phyloP scores from a whole-genome alignment of 108 stramenopile genomes.

The Cylindrotheca fusiformis region DNA sequence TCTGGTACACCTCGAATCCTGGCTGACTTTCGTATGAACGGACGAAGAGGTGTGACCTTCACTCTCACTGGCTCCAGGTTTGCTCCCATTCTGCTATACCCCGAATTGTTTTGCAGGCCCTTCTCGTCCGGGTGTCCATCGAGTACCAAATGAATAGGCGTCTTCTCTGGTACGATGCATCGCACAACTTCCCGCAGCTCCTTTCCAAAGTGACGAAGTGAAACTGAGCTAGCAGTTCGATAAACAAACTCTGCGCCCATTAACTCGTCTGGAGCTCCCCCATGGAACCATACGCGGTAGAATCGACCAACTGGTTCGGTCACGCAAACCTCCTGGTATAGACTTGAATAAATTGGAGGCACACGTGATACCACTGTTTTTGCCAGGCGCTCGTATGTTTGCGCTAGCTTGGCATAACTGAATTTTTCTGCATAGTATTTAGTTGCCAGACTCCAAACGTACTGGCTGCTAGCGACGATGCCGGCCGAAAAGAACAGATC shows the following conservation, averaged over 20 bases:
- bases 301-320: constrained; percentile 76
- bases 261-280: constrained; percentile 86
- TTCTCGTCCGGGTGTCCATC: constrained; percentile 71
- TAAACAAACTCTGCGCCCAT: constrained; percentile 82
- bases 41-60: constrained; percentile 84
- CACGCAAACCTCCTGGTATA: constrained; percentile 57
- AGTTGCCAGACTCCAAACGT: constrained; percentile 70
- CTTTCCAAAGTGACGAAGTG: constrained; percentile 68
- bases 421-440: constrained; percentile 79
- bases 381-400: constrained; percentile 66
- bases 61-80: constrained; percentile 75
- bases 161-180: constrained; percentile 76
- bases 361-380: constrained; percentile 67
- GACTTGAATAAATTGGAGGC: constrained; percentile 69
- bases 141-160: constrained; percentile 78
- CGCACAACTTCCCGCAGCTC: constrained; percentile 60
- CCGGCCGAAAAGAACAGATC: constrained; percentile 78
- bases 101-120: constrained; percentile 13
- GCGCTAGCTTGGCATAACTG: constrained; percentile 72
- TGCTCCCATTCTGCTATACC: constrained; percentile 46
- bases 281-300: constrained; percentile 89
- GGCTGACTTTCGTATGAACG: constrained; percentile 47
- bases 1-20: constrained; percentile 70
- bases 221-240: constrained; percentile 55
- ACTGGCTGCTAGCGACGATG: constrained; percentile 79